These are phyloP conservation scores for Xanthoparmelia taractica DNA, from an alignment of 495 filamentous ascomycete species.

Conservation along the genomic window DNA sequence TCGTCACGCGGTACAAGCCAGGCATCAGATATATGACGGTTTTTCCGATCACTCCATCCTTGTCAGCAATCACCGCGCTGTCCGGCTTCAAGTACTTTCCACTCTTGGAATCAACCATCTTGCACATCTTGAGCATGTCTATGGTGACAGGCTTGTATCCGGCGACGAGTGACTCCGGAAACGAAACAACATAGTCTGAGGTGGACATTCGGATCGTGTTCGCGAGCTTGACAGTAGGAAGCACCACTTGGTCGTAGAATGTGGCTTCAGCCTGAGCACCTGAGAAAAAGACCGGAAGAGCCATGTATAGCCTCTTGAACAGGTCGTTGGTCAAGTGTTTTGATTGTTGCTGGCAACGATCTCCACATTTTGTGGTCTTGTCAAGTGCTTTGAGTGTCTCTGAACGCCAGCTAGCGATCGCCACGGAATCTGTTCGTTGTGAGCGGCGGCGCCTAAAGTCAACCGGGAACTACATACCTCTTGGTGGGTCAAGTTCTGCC, in stretches of 20 bases:
- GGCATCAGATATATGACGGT: slow-evolving; percentile 10
- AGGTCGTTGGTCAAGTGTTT: neutral
- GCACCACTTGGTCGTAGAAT: slow-evolving; percentile 9
- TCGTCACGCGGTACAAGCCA: slow-evolving; percentile 3
- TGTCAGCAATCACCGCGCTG: neutral
- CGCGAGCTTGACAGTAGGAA: slow-evolving; percentile 13
- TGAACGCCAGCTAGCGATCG: slow-evolving; percentile 19
- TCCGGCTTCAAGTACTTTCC: slow-evolving; percentile 13
- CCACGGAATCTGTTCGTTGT: slow-evolving; percentile 7
- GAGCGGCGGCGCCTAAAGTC: neutral
- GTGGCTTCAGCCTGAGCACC: neutral
- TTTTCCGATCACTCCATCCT: slow-evolving; percentile 5
- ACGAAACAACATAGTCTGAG: neutral
- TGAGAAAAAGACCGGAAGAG: slow-evolving; percentile 3
- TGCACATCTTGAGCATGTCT: neutral
- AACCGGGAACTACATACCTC: slow-evolving; percentile 8
- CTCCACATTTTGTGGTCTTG: neutral
- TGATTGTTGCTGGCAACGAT: neutral
- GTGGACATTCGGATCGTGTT: slow-evolving; percentile 15
- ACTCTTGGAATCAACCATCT: slow-evolving; percentile 11
- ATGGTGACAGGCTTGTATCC: neutral
- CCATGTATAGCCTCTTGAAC: neutral
- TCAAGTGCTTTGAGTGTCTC: slow-evolving; percentile 22
- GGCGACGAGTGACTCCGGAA: neutral
- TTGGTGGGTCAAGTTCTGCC: slow-evolving; percentile 14